Evolutionary conservation across 2,329 filamentous ascomycete genomes (phyloP).

Genomic region (Ascocoryne sarcoides): DNA sequence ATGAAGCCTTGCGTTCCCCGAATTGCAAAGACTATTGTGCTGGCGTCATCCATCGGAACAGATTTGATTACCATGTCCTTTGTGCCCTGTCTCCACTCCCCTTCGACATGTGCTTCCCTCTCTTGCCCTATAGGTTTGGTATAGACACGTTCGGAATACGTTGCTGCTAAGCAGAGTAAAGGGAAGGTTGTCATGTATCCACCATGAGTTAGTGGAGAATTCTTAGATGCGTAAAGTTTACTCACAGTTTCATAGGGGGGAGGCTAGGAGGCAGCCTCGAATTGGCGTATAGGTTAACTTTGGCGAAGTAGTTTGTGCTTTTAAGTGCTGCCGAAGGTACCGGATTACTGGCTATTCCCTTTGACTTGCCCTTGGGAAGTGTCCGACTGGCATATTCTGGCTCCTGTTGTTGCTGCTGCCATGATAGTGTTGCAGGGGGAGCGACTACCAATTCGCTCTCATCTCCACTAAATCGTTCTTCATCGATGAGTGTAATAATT

Average conservation of each 20-base stretch:
- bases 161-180: conserved; percentile 68
- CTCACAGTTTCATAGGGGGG: conserved; percentile 58
- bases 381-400: conserved; percentile 9
- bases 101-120: conserved; percentile 58
- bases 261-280: conserved; percentile 62
- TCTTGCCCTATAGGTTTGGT: conserved; percentile 53
- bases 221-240: conserved; percentile 3
- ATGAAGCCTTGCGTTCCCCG: conserved; percentile 71
- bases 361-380: conserved; percentile 25
- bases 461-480: conserved; percentile 43
- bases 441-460: conserved; percentile 42
- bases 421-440: conserved; percentile 11
- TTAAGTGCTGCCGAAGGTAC: conserved; percentile 31
- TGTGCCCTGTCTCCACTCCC: conserved; percentile 64
- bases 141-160: conserved; percentile 71
- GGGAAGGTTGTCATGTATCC: conserved; percentile 69
- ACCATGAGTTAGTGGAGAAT: conserved; percentile 3
- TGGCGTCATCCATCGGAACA: conserved; percentile 66
- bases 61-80: conserved; percentile 83
- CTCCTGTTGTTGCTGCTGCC: conserved; percentile 18
- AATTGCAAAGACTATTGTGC: conserved; percentile 76
- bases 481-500: conserved; percentile 64
- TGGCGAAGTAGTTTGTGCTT: conserved; percentile 57
- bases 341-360: conserved; percentile 29
- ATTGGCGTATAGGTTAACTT: conserved; percentile 72